phyloP scores from a whole-genome alignment of 306 rosid species.

The Inga oerstediana region DNA sequence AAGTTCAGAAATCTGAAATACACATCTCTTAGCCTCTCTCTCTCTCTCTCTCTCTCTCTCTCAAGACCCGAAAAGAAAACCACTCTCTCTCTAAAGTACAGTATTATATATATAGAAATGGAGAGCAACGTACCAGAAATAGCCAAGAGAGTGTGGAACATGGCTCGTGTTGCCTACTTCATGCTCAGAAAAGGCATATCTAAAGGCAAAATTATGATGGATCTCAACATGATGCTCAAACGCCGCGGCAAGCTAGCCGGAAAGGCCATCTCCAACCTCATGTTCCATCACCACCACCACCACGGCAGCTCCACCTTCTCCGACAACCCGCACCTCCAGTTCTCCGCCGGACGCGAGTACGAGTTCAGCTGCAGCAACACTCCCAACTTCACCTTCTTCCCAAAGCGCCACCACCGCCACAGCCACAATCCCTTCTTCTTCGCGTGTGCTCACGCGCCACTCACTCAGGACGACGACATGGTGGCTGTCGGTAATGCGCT shows the following conservation, averaged over 20 bases:
- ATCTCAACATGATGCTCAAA: conserved; percentile 73
- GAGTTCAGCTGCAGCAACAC: conserved; percentile 97
- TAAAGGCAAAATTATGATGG: conserved; percentile 65
- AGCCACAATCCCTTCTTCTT: conserved; percentile 62
- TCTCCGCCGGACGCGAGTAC: conserved; percentile 58
- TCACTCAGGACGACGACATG: conserved; percentile 60
- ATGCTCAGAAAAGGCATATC: conserved; percentile 73
- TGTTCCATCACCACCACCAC: conserved; percentile 41
- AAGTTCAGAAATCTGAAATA: not conserved
- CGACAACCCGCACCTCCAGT: not conserved
- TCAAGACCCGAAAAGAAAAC: not conserved
- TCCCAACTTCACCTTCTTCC: conserved; percentile 48
- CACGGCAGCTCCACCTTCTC: conserved; percentile 13
- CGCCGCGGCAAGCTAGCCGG: conserved; percentile 90
- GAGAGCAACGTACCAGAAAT: conserved; percentile 47
- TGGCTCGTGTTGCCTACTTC: conserved; percentile 65
- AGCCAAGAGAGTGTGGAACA: conserved; percentile 63
- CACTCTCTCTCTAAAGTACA: conserved; percentile 25
- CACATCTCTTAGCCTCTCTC: not conserved
- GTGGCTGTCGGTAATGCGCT: conserved; percentile 43
- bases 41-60: not conserved
- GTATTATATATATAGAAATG: conserved; percentile 34
- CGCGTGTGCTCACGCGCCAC: conserved; percentile 54
- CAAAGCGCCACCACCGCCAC: conserved; percentile 31
- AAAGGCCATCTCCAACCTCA: conserved; percentile 74